Evolutionary conservation across 1,284 basidiomycete genomes (phyloP).

Genomic region (Ceratobasidium sp.): DNA sequence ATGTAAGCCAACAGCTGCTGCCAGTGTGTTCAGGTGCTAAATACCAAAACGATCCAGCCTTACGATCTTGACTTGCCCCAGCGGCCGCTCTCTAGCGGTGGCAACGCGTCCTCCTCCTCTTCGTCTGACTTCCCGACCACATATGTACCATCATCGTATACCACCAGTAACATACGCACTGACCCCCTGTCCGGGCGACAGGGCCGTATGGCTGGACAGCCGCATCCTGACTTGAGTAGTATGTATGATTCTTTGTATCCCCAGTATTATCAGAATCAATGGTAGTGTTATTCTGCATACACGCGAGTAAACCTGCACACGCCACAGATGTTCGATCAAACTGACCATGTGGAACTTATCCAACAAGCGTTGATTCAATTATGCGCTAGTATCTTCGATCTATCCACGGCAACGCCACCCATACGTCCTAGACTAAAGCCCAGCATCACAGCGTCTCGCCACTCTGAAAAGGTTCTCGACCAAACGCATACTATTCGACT

Average conservation of each 20-base stretch:
- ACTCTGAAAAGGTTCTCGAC: not conserved
- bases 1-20: conserved; percentile 19
- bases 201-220: conserved; percentile 24
- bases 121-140: conserved; percentile 26
- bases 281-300: conserved; percentile 27
- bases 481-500: not conserved
- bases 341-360: too few species aligned
- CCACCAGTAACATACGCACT: conserved; percentile 28
- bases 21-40: not conserved
- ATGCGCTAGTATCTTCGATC: too few species aligned
- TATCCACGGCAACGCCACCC: too few species aligned
- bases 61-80: conserved; percentile 36
- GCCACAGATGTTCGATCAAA: not conserved
- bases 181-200: conserved; percentile 19
- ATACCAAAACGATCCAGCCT: conserved; percentile 2
- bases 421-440: too few species aligned
- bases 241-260: conserved; percentile 30
- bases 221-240: conserved; percentile 18
- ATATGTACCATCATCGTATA: conserved; percentile 39
- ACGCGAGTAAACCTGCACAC: too few species aligned
- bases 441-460: not conserved
- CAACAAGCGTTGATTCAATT: too few species aligned
- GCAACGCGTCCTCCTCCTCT: conserved; percentile 35
- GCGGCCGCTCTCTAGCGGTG: conserved; percentile 11
- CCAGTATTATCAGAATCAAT: conserved; percentile 35